Conservation (phyloP, 805 yeast genomes). For the Zygoascus bituminiphila region DNA sequence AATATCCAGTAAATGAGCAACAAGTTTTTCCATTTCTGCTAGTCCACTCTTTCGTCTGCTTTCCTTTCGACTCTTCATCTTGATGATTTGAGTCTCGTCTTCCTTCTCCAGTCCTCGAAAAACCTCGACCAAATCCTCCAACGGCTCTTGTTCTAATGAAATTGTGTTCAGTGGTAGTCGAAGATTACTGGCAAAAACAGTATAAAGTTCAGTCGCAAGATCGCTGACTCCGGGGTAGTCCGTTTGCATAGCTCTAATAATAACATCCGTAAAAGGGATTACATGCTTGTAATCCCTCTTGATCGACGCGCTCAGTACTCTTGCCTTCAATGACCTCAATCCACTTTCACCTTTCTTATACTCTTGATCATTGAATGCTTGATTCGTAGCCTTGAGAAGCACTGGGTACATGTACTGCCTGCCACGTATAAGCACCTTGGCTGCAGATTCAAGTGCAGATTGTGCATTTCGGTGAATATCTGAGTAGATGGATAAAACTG, state of each 20-base stretch:
- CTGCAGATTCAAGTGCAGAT: conserved; percentile 52
- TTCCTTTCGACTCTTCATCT: conserved; percentile 11
- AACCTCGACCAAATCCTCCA: conserved; percentile 7
- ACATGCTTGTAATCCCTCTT: conserved; percentile 50
- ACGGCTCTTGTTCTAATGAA: conserved; percentile 7
- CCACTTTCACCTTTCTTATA: conserved; percentile 56
- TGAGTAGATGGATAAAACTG: conserved; percentile 63
- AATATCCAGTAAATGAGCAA: conserved; percentile 6
- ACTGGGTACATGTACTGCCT: conserved; percentile 45
- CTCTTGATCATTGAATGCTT: conserved; percentile 43
- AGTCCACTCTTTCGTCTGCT: conserved; percentile 10
- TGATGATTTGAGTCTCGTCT: conserved; percentile 10
- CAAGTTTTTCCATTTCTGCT: conserved; percentile 14
- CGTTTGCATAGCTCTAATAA: conserved; percentile 47
- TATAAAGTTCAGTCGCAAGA: conserved; percentile 46
- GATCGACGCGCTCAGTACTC: conserved; percentile 49
- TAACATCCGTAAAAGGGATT: conserved; percentile 37
- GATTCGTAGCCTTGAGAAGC: conserved; percentile 42
- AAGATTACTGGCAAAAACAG: conserved; percentile 33
- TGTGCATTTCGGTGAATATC: conserved; percentile 67
- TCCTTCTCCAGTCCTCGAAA: conserved; percentile 9
- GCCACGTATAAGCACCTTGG: conserved; percentile 62
- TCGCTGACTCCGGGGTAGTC: conserved; percentile 49
- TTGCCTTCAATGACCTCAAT: conserved; percentile 47
- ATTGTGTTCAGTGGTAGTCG: conserved; percentile 38